A percentile compares a stretch with the other conserved stretches of the same genome.
phyloP scores from a whole-genome alignment of 2,329 filamentous ascomycete species.

The Aspergillus costaricaensis region DNA sequence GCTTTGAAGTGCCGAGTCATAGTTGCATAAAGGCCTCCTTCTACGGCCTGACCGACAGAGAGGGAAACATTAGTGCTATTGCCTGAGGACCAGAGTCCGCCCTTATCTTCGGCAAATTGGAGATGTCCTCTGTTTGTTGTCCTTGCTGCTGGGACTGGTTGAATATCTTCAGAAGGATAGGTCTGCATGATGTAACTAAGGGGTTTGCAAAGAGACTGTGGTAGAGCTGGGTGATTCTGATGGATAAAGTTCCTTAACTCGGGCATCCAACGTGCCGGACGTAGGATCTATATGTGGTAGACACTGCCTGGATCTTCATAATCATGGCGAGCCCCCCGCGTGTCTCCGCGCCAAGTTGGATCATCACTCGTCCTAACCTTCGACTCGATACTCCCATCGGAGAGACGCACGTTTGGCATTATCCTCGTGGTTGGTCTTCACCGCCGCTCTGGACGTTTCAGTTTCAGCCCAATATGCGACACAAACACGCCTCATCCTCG shows the following conservation, averaged over 20 bases:
- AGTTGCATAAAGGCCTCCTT: conserved; percentile 15
- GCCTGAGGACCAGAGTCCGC: conserved; percentile 24
- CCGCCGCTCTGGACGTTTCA: conserved; percentile 14
- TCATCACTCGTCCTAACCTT: background rate
- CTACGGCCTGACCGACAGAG: conserved; percentile 17
- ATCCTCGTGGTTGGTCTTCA: conserved; percentile 16
- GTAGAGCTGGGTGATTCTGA: background rate
- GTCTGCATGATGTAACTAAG: conserved; percentile 13
- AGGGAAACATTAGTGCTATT: conserved; percentile 29
- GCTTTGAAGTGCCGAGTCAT: conserved; percentile 25
- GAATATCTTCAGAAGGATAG: conserved; percentile 10
- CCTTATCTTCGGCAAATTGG: conserved; percentile 19
- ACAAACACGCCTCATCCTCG: conserved; percentile 1
- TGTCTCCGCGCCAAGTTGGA: conserved; percentile 9
- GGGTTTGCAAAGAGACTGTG: background rate
- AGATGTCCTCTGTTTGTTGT: conserved; percentile 16
- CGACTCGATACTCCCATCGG: background rate
- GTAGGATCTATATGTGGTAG: background rate
- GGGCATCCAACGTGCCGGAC: background rate
- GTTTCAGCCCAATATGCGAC: conserved; percentile 2
- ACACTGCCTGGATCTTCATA: background rate
- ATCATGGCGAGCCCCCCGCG: background rate
- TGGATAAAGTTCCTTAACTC: conserved; percentile 5
- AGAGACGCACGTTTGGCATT: conserved; percentile 7
- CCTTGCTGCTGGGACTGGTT: conserved; percentile 11